Base-by-base conservation (phyloP, 176 grass and related monocot genomes). In the Oryza officinalis region DNA sequence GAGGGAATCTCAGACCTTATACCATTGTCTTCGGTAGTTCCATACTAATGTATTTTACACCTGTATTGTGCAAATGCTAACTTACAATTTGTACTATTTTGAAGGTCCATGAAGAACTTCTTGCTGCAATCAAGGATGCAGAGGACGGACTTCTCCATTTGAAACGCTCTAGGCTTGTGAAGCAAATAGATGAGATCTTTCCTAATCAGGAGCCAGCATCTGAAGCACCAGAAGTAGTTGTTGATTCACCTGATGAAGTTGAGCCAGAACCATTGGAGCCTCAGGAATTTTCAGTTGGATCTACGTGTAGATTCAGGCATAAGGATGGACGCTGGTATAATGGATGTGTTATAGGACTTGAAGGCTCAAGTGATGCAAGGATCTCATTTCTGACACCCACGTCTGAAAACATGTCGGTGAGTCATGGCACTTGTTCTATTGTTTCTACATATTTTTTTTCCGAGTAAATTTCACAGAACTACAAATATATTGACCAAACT, bases 261-360 rank as follows among this genome's bases (percentile, higher is more conserved):
- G 81, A 90, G 69, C 38, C 87, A 47, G 89, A 95, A 90, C 76
- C 84, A 23, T 85, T 92, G 77, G 73, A 87, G 75, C 25, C 66
- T n/a, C 81, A 79, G 0, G 71, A 84, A 78, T 95, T 92, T 88
- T 82, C 54, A 33, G 45, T 93, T 70, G 93, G 96, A 67, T 92
- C 93, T 33, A 95, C 93, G 76, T 98, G 96, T 90, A 90, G 96
- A 86, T 98, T 98, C 74, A 89, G 92, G 61, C 89, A 95, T 79
- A 90, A 81, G 47, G 93, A 98, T 87, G 96, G 96, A 0, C 93
- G 93, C 13, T 98, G 96, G 96, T 98, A 98, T 80, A 95, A 98
- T 87, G 96, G 96, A 75, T 80, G 80, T 3, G 52, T 95, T 72
- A 67, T 98, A 77, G 90, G 76, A 83, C 84, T 95, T 79, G 96